Evolutionary conservation across 2,329 filamentous ascomycete genomes (phyloP).

Genomic region (Arthrobotrys musiformis): DNA sequence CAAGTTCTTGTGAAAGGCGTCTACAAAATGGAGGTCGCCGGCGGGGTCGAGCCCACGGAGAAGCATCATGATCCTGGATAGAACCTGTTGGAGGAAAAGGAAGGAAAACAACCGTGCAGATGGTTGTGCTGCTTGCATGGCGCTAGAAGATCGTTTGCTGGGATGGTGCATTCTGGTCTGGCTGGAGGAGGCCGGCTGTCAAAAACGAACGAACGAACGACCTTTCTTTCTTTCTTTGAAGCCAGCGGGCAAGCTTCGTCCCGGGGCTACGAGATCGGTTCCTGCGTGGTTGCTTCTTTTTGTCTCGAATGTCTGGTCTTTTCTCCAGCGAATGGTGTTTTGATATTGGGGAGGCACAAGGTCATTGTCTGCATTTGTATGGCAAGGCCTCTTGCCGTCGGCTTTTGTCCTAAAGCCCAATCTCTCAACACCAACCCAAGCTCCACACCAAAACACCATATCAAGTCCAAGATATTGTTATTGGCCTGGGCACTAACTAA

Average conservation of each 20-base stretch:
- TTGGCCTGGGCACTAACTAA: conserved; percentile 35
- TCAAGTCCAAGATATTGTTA: conserved; percentile 45
- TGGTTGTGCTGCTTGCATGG: conserved; percentile 33
- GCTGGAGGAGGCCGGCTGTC: conserved; percentile 27
- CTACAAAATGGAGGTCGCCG: conserved; percentile 31
- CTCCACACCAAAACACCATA: conserved; percentile 41
- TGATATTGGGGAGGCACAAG: conserved; percentile 1
- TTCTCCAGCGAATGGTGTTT: conserved; percentile 25
- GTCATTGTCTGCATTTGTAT: conserved; percentile 19
- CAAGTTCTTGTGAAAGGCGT: conserved; percentile 15
- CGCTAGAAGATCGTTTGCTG: conserved; percentile 47
- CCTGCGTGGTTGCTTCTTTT: conserved; percentile 49
- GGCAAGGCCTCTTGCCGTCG: conserved; percentile 41
- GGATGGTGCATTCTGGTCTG: conserved; percentile 45
- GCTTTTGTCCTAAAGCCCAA: conserved; percentile 47
- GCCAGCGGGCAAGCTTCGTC: conserved; percentile 11
- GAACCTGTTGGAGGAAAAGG: conserved; percentile 35
- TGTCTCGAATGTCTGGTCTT: too few relatives aligned
- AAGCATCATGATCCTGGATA: conserved; percentile 36
- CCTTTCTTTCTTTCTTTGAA: too few relatives aligned
- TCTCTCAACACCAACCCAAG: conserved; percentile 29
- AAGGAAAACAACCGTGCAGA: conserved; percentile 51
- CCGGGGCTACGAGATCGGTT: conserved; percentile 46
- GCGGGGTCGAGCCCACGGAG: conserved; percentile 30
- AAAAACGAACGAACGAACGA: conserved; percentile 22